Percentiles rank a stretch among this genome's conserved stretches.
Conservation (phyloP, 345 rosid species). For the Eucalyptus decipiens region DNA sequence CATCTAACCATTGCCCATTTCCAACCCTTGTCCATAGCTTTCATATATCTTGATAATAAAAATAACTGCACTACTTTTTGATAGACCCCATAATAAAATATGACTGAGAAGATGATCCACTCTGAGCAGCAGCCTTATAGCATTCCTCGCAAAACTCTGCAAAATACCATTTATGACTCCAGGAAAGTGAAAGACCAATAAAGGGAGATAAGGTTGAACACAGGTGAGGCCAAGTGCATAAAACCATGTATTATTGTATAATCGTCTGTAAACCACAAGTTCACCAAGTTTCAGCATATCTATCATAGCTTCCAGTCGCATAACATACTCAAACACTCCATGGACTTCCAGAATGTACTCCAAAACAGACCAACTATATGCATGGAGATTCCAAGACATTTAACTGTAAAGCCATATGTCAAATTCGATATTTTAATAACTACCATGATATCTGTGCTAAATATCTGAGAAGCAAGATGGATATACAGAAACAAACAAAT, state of each 20-base stretch:
- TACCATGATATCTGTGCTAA: background rate
- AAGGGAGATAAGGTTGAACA: background rate
- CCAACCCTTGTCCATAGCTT: background rate
- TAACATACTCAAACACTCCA: background rate
- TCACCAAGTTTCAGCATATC: background rate
- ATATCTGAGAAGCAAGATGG: background rate
- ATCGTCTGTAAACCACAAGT: background rate
- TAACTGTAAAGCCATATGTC: background rate
- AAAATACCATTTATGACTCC: background rate
- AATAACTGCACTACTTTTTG: background rate
- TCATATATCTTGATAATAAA: background rate
- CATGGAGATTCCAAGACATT: background rate
- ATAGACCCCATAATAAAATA: background rate
- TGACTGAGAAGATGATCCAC: background rate
- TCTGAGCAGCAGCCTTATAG: background rate
- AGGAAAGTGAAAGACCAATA: background rate
- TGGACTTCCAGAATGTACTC: background rate
- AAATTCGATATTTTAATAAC: background rate
- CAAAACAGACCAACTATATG: background rate
- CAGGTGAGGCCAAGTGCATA: background rate
- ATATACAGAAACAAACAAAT: background rate
- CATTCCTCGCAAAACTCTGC: background rate
- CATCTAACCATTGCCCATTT: background rate
- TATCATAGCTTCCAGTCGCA: background rate
- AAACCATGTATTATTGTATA: background rate